phyloP scores from a whole-genome alignment of 768 basidiomycete genomes.

The Boletus vinaceobasis region DNA sequence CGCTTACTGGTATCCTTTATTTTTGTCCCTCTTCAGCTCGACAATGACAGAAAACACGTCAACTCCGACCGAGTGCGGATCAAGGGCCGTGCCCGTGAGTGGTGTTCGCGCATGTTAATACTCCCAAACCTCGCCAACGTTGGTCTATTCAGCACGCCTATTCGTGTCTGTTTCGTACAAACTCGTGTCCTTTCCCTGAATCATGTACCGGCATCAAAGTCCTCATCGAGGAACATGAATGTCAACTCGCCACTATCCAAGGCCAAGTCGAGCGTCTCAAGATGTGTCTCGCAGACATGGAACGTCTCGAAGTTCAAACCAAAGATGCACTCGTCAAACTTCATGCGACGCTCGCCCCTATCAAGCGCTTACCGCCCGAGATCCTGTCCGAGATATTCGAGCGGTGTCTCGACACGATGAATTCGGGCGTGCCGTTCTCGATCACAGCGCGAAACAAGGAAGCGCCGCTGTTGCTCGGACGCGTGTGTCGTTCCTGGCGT shows the following conservation, averaged over 20 bases:
- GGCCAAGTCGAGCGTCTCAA: constrained; percentile 7
- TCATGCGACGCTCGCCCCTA: constrained; percentile 15
- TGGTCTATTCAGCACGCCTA: constrained; percentile 5
- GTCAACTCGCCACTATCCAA: constrained; percentile 12
- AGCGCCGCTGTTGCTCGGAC: constrained; percentile 28
- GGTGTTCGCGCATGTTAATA: neutral
- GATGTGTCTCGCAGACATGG: constrained; percentile 8
- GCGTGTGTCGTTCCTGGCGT: constrained; percentile 30
- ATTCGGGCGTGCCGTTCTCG: neutral
- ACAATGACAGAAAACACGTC: neutral
- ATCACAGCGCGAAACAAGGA: neutral
- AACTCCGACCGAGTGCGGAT: neutral
- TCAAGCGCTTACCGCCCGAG: constrained; percentile 26
- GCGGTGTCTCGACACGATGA: constrained; percentile 12
- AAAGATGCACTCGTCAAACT: constrained; percentile 15
- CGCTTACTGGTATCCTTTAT: neutral
- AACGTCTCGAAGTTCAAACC: constrained; percentile 2
- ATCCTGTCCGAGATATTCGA: constrained; percentile 26
- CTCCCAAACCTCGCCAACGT: neutral
- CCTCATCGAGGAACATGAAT: constrained; percentile 17
- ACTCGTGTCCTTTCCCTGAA: constrained; percentile 13
- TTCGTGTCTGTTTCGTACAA: constrained; percentile 11
- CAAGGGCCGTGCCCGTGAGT: constrained; percentile 14
- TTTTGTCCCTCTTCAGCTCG: neutral
- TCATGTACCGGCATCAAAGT: constrained; percentile 4